Conservation (phyloP, 352 stramenopile species). For the Phytophthora melonis region DNA sequence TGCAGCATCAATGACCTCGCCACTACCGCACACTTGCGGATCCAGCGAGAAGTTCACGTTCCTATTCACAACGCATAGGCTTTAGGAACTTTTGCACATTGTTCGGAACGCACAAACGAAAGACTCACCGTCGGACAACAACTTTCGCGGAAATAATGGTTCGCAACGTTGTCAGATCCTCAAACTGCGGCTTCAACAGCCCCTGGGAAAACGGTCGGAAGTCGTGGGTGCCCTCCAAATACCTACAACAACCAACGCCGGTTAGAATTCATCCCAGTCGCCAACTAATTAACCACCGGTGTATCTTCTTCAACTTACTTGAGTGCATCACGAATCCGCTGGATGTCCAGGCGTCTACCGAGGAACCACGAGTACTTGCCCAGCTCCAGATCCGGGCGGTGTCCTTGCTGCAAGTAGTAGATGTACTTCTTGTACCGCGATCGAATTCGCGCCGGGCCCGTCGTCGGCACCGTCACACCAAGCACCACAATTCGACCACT, state of each 20-base stretch:
- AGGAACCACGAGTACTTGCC: conserved; percentile 88
- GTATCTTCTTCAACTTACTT: conserved; percentile 37
- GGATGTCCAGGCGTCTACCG: conserved; percentile 67
- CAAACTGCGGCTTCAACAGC: conserved; percentile 64
- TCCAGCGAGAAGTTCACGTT: conserved; percentile 83
- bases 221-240: conserved; percentile 77
- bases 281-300: not conserved
- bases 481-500: conserved; percentile 59
- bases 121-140: conserved; percentile 59
- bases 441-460: conserved; percentile 67
- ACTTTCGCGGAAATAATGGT: conserved; percentile 76
- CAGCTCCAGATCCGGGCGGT: conserved; percentile 71
- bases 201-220: conserved; percentile 87
- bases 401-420: conserved; percentile 90
- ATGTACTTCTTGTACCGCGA: conserved; percentile 91
- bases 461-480: conserved; percentile 41
- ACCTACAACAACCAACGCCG: conserved; percentile 32
- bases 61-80: conserved; percentile 33
- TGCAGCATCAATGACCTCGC: conserved; percentile 58
- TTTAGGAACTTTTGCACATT: not conserved
- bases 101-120: not conserved
- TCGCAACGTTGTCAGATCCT: conserved; percentile 70
- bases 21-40: conserved; percentile 55
- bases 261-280: not conserved
- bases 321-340: conserved; percentile 71